Evolutionary conservation across 2,329 filamentous ascomycete species (phyloP).

Genomic region (Phialophora tarda): DNA sequence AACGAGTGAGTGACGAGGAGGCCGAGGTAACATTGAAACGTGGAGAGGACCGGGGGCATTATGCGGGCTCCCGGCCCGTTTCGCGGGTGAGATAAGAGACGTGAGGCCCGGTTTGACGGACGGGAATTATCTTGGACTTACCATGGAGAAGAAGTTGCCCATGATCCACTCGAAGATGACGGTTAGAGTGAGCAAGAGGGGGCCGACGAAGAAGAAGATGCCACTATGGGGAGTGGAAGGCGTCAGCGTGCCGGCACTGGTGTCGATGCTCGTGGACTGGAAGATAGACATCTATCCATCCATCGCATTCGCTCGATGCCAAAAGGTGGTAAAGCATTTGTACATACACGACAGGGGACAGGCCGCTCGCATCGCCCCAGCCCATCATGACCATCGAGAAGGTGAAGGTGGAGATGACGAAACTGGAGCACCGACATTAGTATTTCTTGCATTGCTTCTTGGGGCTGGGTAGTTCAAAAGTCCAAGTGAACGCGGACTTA

Average conservation of each 20-base stretch:
- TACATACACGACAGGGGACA: conserved; percentile 36
- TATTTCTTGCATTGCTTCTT: neutral
- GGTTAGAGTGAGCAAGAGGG: conserved; percentile 36
- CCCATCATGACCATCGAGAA: conserved; percentile 39
- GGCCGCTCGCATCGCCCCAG: conserved; percentile 35
- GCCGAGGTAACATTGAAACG: too few species aligned
- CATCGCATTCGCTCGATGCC: neutral
- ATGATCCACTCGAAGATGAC: conserved; percentile 39
- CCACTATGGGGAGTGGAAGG: conserved; percentile 21
- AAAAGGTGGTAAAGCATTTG: neutral
- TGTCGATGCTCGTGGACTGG: neutral
- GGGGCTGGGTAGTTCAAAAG: neutral
- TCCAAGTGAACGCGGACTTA: neutral
- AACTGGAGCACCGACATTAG: conserved; percentile 26
- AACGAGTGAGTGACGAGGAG: too few species aligned
- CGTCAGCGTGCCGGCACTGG: neutral
- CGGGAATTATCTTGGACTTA: neutral
- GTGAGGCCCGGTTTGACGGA: neutral
- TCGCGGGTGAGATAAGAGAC: neutral
- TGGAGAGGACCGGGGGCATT: too few species aligned
- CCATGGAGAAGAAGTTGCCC: conserved; percentile 39
- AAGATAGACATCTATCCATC: neutral
- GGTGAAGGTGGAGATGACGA: conserved; percentile 38
- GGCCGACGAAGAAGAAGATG: conserved; percentile 39
- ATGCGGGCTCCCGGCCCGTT: neutral